These are phyloP conservation scores for Cutaneotrichosporon sp. DNA, from an alignment of 1,284 basidiomycete genomes.

Conservation along the genomic window DNA sequence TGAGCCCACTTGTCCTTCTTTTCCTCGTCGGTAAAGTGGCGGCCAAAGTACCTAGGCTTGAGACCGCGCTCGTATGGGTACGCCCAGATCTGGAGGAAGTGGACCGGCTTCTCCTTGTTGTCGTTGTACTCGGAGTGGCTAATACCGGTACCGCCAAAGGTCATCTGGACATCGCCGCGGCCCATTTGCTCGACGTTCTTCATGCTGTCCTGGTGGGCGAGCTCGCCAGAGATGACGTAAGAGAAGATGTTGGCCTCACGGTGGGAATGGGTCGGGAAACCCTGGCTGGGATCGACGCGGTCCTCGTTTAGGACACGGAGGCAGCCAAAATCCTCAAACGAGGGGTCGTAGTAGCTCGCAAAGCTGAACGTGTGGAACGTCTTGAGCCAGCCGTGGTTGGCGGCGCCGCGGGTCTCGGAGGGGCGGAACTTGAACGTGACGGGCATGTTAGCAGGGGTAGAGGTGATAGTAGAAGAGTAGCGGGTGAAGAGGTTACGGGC, in stretches of 20 bases:
- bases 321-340: conserved; percentile 48
- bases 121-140: conserved; percentile 65
- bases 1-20: conserved; percentile 68
- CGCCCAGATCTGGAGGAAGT: conserved; percentile 84
- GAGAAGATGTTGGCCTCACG: conserved; percentile 88
- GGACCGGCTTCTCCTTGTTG: conserved; percentile 58
- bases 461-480: neutral
- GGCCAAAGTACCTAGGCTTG: conserved; percentile 75
- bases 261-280: conserved; percentile 83
- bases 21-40: conserved; percentile 77
- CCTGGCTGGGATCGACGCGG: conserved; percentile 58
- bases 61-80: conserved; percentile 62
- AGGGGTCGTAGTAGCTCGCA: conserved; percentile 65
- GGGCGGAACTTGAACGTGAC: conserved; percentile 52
- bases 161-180: conserved; percentile 86
- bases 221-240: conserved; percentile 61
- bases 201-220: conserved; percentile 72
- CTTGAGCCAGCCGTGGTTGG: conserved; percentile 86
- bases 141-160: conserved; percentile 66
- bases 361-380: conserved; percentile 80
- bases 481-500: conserved; percentile 9
- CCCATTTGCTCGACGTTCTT: conserved; percentile 82
- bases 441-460: conserved; percentile 6
- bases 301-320: conserved; percentile 63
- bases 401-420: conserved; percentile 70